A percentile compares a stretch with the other conserved stretches of the same genome.
These are phyloP conservation scores for Metschnikowia vanudenii DNA, from an alignment of 805 yeast species.

Conservation along the genomic window DNA sequence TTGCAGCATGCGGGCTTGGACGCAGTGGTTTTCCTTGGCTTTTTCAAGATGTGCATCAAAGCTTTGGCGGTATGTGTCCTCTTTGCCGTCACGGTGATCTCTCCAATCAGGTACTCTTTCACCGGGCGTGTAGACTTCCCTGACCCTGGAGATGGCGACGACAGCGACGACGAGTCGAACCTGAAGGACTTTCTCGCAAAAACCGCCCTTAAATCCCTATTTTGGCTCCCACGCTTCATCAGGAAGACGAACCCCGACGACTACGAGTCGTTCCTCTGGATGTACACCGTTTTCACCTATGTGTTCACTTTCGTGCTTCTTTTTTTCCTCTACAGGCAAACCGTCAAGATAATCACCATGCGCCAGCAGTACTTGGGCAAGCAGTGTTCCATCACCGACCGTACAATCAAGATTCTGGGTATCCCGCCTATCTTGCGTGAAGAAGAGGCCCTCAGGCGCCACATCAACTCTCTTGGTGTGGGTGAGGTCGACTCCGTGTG, in stretches of 20 bases:
- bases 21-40: constrained; percentile 87
- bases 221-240: constrained; percentile 5
- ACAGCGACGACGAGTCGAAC: constrained; percentile 16
- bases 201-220: neutral
- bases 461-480: constrained; percentile 73
- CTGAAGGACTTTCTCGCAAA: constrained; percentile 4
- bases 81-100: constrained; percentile 70
- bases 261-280: constrained; percentile 68
- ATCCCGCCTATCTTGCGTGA: constrained; percentile 80
- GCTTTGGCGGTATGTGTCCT: constrained; percentile 61
- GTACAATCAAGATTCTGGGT: constrained; percentile 85
- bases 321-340: constrained; percentile 61
- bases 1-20: constrained; percentile 91
- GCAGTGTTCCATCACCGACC: constrained; percentile 86
- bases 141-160: constrained; percentile 23
- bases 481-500: constrained; percentile 77
- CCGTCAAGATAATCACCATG: constrained; percentile 68
- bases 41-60: constrained; percentile 84
- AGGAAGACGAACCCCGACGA: constrained; percentile 28
- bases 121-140: constrained; percentile 71
- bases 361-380: constrained; percentile 81
- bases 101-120: constrained; percentile 80
- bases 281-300: constrained; percentile 84
- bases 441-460: constrained; percentile 65
- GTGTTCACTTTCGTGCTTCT: constrained; percentile 72